Conservation (phyloP, 352 stramenopile genomes). For the Globisporangium radiosum region DNA sequence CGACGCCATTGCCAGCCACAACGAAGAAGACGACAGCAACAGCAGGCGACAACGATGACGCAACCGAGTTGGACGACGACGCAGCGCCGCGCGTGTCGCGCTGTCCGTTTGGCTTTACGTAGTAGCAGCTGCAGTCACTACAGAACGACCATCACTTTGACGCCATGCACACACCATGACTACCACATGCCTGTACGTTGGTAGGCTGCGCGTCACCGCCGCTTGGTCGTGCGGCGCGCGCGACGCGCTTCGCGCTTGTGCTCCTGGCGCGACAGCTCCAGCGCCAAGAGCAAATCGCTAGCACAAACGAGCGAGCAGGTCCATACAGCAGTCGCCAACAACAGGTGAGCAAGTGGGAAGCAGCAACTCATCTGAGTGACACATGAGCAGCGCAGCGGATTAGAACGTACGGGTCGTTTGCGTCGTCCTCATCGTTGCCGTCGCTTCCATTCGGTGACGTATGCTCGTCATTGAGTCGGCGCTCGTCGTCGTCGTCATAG, state of each 20-base stretch:
- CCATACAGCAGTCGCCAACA: no score
- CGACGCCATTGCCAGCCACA: not conserved
- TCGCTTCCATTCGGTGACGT: slow-evolving; percentile 5
- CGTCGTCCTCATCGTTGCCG: slow-evolving; percentile 20
- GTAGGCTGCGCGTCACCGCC: slow-evolving; percentile 18
- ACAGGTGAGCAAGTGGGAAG: no score
- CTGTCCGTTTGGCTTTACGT: slow-evolving; percentile 53
- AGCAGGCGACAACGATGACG: slow-evolving; percentile 9
- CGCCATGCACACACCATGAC: no score
- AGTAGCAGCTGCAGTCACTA: not conserved
- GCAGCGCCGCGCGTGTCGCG: slow-evolving; percentile 43
- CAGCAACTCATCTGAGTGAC: no score
- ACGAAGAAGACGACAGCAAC: not conserved
- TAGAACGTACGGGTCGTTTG: slow-evolving; percentile 42
- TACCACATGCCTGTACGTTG: no score
- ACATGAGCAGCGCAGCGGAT: not conserved
- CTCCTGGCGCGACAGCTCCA: slow-evolving; percentile 57
- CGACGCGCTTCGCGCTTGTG: slow-evolving; percentile 55
- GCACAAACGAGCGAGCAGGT: not conserved
- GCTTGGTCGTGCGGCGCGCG: slow-evolving; percentile 27
- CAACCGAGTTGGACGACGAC: slow-evolving; percentile 22
- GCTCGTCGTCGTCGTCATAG: slow-evolving; percentile 13
- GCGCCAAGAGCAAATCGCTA: slow-evolving; percentile 46
- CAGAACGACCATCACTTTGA: no score
- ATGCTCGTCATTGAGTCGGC: not conserved